These are phyloP conservation scores for Paramecium bursaria DNA, from an alignment of 73 alveolate genomes.

Conservation along the genomic window DNA sequence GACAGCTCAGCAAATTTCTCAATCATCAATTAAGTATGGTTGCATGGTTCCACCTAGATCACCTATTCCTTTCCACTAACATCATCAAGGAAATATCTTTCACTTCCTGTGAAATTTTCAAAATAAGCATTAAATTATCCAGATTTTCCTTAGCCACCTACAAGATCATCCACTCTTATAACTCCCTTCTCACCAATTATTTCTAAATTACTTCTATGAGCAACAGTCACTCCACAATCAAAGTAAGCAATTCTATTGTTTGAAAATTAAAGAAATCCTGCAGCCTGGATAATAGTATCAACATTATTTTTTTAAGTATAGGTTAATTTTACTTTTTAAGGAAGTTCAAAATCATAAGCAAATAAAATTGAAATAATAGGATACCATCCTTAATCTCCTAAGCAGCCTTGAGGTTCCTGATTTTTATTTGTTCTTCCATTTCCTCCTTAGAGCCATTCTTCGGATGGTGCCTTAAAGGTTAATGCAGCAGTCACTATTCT, in stretches of 20 bases:
- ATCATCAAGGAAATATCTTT: slow-evolving; percentile 71
- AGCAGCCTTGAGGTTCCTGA: slow-evolving; percentile 75
- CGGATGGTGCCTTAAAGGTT: slow-evolving; percentile 77
- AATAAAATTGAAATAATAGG: slow-evolving; percentile 74
- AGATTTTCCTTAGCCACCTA: slow-evolving; percentile 76
- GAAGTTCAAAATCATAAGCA: slow-evolving; percentile 74
- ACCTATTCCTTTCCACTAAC: slow-evolving; percentile 72
- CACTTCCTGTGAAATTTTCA: slow-evolving; percentile 73
- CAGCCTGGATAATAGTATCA: slow-evolving; percentile 73
- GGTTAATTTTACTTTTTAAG: slow-evolving; percentile 66
- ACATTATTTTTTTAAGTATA: slow-evolving; percentile 72
- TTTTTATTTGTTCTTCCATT: slow-evolving; percentile 77
- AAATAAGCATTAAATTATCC: slow-evolving; percentile 76
- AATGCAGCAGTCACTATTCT: slow-evolving; percentile 71
- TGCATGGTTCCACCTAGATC: slow-evolving; percentile 66
- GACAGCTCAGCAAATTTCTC: slow-evolving; percentile 64
- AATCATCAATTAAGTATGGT: slow-evolving; percentile 69
- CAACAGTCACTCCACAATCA: slow-evolving; percentile 75
- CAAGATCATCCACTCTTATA: slow-evolving; percentile 71
- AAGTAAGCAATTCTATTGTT: slow-evolving; percentile 72
- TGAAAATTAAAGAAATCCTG: slow-evolving; percentile 74
- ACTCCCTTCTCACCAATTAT: slow-evolving; percentile 72
- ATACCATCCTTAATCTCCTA: slow-evolving; percentile 79
- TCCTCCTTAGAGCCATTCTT: slow-evolving; percentile 80
- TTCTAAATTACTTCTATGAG: slow-evolving; percentile 72